Percentiles rank a stretch among this genome's conserved stretches.
phyloP scores from a whole-genome alignment of 2,329 filamentous ascomycete genomes.

The Gnomoniopsis sp. region DNA sequence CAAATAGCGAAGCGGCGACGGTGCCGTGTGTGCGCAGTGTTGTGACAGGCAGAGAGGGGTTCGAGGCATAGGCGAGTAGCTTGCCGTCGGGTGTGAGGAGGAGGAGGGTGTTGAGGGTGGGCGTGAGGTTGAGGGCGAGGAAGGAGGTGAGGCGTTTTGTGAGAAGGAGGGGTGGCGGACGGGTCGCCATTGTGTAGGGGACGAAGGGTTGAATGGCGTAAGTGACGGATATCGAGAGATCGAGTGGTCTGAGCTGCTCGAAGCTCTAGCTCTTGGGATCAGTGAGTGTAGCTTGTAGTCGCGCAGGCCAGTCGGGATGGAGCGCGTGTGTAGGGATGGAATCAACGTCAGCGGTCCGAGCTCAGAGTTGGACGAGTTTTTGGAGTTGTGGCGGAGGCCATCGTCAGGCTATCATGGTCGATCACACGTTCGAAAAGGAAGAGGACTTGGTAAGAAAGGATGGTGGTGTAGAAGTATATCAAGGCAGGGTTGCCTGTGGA shows the following conservation, averaged over 20 bases:
- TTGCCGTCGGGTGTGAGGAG: constrained; percentile 59
- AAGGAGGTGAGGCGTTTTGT: constrained; percentile 63
- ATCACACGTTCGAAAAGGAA: no score
- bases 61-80: constrained; percentile 59
- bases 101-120: constrained; percentile 56
- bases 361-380: background rate
- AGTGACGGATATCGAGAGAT: background rate
- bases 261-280: no score
- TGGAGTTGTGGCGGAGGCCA: background rate
- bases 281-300: no score
- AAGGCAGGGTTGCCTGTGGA: background rate
- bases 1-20: constrained; percentile 60
- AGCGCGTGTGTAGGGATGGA: no score
- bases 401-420: background rate
- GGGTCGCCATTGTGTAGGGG: constrained; percentile 8
- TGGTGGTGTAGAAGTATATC: background rate
- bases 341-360: background rate
- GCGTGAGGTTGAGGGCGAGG: constrained; percentile 54
- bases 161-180: constrained; percentile 56
- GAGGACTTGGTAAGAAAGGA: background rate
- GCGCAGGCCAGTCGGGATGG: no score
- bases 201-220: background rate
- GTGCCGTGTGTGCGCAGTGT: constrained; percentile 61
- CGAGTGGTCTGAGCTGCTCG: background rate
- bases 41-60: constrained; percentile 44